Conservation (phyloP, 768 basidiomycete genomes). For the Brasilioporus rufonigricans region DNA sequence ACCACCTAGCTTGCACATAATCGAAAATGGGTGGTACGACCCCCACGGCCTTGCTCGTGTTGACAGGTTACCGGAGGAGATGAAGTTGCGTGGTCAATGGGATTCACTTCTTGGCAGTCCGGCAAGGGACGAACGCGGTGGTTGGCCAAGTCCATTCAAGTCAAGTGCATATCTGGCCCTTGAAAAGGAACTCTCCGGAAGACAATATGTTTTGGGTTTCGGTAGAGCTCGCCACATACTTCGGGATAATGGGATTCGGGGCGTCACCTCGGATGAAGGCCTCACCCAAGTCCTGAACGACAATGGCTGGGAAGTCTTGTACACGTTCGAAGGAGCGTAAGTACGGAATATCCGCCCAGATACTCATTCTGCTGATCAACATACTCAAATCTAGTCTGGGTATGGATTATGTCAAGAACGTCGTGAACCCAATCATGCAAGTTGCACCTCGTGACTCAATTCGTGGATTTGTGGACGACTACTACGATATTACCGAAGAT, state of each 20-base stretch:
- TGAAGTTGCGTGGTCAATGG: constrained; percentile 35
- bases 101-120: constrained; percentile 13
- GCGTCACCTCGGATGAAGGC: constrained; percentile 26
- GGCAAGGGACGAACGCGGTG: constrained; percentile 14
- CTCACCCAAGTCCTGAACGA: constrained; percentile 29
- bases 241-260: constrained; percentile 9
- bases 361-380: constrained; percentile 6
- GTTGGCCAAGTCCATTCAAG: constrained; percentile 23
- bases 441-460: constrained; percentile 35
- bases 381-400: constrained; percentile 30
- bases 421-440: constrained; percentile 37
- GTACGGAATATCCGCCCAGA: constrained; percentile 7
- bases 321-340: constrained; percentile 41
- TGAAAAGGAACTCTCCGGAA: constrained; percentile 16
- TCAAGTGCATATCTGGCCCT: constrained; percentile 20
- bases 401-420: constrained; percentile 44
- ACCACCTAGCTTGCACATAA: constrained; percentile 30
- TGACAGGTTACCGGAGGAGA: constrained; percentile 33
- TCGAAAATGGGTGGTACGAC: constrained; percentile 43
- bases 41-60: constrained; percentile 36
- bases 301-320: constrained; percentile 36
- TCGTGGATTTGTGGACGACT: constrained; percentile 42
- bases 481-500: constrained; percentile 31
- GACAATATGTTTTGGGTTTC: constrained; percentile 20
- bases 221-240: constrained; percentile 24